phyloP scores from a whole-genome alignment of 495 filamentous ascomycete genomes.

The Podospora pseudopauciseta region DNA sequence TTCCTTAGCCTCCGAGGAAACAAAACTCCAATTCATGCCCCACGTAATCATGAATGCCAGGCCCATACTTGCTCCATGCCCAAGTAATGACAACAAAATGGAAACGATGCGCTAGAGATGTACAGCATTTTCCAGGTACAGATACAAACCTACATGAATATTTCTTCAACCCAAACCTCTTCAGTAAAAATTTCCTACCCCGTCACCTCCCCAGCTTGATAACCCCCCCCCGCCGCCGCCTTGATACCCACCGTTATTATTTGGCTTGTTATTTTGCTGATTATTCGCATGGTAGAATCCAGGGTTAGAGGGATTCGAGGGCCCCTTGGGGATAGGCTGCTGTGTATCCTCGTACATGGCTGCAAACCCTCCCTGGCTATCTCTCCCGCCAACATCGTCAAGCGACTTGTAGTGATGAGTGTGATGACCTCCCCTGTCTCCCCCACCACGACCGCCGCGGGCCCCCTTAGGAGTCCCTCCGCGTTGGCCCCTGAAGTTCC shows the following conservation, averaged over 20 bases:
- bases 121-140: neutral
- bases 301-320: constrained; percentile 14
- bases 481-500: constrained; percentile 21
- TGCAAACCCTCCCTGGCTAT: constrained; percentile 33
- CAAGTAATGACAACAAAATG: neutral
- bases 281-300: constrained; percentile 8
- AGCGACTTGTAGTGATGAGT: constrained; percentile 35
- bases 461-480: constrained; percentile 22
- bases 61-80: neutral
- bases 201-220: constrained; percentile 10
- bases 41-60: neutral
- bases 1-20: neutral
- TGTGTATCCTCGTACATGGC: constrained; percentile 41
- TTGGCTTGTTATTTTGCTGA: neutral
- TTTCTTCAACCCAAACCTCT: neutral
- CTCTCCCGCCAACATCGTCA: constrained; percentile 43
- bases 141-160: neutral
- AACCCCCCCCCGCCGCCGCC: constrained; percentile 1
- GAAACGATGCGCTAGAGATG: neutral
- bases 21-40: neutral
- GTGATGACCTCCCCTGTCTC: constrained; percentile 16
- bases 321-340: constrained; percentile 18
- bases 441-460: constrained; percentile 32
- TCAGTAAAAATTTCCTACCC: constrained; percentile 8
- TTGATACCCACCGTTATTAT: neutral